These are phyloP conservation scores for Tinospora cordifolia DNA, from an alignment of 164 flowering plant species.

Conservation along the genomic window DNA sequence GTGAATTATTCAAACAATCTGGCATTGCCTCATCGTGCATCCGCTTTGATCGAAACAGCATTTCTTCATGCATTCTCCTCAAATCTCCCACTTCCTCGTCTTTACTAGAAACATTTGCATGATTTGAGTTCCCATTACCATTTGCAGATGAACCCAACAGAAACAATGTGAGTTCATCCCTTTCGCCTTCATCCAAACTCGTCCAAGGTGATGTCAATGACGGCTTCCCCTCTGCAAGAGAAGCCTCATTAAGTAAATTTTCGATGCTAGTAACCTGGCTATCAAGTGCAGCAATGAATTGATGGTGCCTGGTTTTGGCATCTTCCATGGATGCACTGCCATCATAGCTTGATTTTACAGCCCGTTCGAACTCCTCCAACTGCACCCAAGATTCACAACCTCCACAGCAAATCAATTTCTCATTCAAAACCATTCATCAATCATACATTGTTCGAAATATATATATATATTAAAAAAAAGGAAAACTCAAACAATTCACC, in stretches of 20 bases:
- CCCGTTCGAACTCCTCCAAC: slow-evolving; percentile 85
- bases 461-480: too few species aligned
- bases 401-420: too few species aligned
- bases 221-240: slow-evolving; percentile 46
- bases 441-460: too few species aligned
- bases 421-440: too few species aligned
- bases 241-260: slow-evolving; percentile 37
- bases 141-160: slow-evolving; percentile 40
- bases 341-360: slow-evolving; percentile 49
- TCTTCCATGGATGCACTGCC: slow-evolving; percentile 39
- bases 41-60: slow-evolving; percentile 2
- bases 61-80: slow-evolving; percentile 17
- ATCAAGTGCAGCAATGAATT: slow-evolving; percentile 61
- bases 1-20: slow-evolving; percentile 29
- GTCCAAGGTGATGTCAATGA: slow-evolving; percentile 69
- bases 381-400: slow-evolving; percentile 27
- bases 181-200: slow-evolving; percentile 71
- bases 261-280: slow-evolving; percentile 46
- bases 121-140: slow-evolving; percentile 6
- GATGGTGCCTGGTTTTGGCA: slow-evolving; percentile 58
- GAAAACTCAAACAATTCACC: slow-evolving; percentile 29
- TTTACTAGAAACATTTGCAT: slow-evolving; percentile 8
- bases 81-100: slow-evolving; percentile 16
- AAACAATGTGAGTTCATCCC: slow-evolving; percentile 80
- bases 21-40: slow-evolving; percentile 16